Conservation (phyloP, 2,329 filamentous ascomycete genomes). For the Claviceps cyperi region DNA sequence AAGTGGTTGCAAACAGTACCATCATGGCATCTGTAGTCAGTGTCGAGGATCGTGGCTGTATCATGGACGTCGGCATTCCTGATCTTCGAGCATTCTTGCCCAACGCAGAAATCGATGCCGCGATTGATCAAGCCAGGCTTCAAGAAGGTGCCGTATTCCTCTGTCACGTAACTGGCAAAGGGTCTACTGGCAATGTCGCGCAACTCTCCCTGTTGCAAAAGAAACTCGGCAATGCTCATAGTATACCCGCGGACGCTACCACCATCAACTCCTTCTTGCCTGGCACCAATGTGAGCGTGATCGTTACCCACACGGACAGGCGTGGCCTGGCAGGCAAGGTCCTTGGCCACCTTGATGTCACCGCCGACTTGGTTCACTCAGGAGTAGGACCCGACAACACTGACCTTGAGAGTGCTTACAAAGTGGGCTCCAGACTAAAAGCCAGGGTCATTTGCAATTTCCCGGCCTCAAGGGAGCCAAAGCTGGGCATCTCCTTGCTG, state of each 20-base stretch:
- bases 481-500: conserved; percentile 75
- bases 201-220: conserved; percentile 67
- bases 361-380: conserved; percentile 81
- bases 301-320: conserved; percentile 60
- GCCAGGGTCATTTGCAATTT: conserved; percentile 82
- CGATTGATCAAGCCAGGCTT: conserved; percentile 49
- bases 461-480: conserved; percentile 61
- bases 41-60: conserved; percentile 87
- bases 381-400: conserved; percentile 55
- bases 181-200: conserved; percentile 64
- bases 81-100: conserved; percentile 71
- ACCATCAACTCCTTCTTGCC: conserved; percentile 84
- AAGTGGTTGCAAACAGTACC: conserved; percentile 59
- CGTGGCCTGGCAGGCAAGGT: conserved; percentile 79
- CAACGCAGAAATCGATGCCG: conserved; percentile 61
- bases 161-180: conserved; percentile 64
- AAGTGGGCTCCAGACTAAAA: conserved; percentile 70
- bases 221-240: conserved; percentile 52
- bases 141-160: conserved; percentile 76
- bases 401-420: conserved; percentile 64
- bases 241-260: conserved; percentile 58
- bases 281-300: conserved; percentile 75
- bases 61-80: conserved; percentile 79
- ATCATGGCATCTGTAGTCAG: conserved; percentile 80
- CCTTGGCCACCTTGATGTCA: conserved; percentile 81